Percentiles rank a stretch among this genome's conserved stretches.
Conservation (phyloP, 441 rosid genomes). For the Adansonia gregorii region DNA sequence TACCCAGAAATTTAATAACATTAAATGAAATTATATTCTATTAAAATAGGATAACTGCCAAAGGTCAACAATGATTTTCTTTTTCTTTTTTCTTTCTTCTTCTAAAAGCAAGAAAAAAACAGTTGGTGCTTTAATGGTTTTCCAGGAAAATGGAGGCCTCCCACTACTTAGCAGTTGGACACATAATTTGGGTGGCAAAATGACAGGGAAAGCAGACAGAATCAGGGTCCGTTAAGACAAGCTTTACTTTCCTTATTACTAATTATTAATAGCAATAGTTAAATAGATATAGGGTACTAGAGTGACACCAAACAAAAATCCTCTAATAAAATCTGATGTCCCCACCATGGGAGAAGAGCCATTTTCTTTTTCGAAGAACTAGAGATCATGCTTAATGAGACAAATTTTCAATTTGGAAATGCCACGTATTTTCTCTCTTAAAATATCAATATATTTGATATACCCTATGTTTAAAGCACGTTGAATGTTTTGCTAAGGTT, state of each 20-base stretch:
- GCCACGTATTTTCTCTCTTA: not conserved
- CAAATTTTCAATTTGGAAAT: slow-evolving; percentile 28
- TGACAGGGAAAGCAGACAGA: slow-evolving; percentile 16
- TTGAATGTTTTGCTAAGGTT: slow-evolving; percentile 4
- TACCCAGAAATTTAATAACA: not conserved
- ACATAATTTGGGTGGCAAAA: slow-evolving; percentile 16
- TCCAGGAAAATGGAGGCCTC: slow-evolving; percentile 15
- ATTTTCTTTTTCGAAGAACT: not conserved
- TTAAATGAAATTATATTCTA: not conserved
- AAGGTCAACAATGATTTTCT: no score
- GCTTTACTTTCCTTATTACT: not conserved
- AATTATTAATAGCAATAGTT: slow-evolving; percentile 3
- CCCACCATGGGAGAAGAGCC: slow-evolving; percentile 12
- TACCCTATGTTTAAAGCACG: not conserved
- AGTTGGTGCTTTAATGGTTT: not conserved
- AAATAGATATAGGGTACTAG: not conserved
- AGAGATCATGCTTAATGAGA: slow-evolving; percentile 23
- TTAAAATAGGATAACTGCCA: not conserved
- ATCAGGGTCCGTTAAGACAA: not conserved
- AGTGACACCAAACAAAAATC: not conserved
- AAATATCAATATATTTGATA: not conserved
- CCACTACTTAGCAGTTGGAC: slow-evolving; percentile 9
- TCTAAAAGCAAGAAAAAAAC: not conserved
- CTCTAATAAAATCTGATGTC: not conserved
- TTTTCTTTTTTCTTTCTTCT: not conserved